phyloP scores from a whole-genome alignment of 352 stramenopile genomes.

The Globisporangium nagaii region DNA sequence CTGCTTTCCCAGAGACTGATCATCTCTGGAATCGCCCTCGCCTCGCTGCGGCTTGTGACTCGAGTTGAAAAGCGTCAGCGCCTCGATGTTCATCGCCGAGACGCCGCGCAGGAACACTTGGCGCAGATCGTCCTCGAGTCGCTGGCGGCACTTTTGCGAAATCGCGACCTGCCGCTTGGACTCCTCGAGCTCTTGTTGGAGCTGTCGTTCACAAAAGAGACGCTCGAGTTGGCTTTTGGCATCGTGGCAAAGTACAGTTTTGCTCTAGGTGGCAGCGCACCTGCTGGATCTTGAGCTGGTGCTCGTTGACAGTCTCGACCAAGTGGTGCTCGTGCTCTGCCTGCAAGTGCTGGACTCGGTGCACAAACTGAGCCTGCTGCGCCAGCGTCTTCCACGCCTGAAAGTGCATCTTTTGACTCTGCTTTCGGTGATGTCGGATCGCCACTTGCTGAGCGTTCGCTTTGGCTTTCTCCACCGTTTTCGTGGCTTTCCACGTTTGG shows the following conservation, averaged over 20 bases:
- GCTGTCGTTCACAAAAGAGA: conserved; percentile 3
- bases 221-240: not conserved
- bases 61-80: conserved; percentile 50
- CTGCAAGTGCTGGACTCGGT: conserved; percentile 22
- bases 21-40: not conserved
- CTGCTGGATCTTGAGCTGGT: conserved; percentile 38
- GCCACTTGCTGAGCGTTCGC: conserved; percentile 1
- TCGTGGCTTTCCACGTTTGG: conserved; percentile 19
- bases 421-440: conserved; percentile 14
- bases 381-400: conserved; percentile 5
- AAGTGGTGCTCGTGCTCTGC: conserved; percentile 22
- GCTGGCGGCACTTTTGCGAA: conserved; percentile 34
- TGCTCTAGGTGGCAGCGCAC: conserved; percentile 7
- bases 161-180: conserved; percentile 23
- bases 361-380: conserved; percentile 4
- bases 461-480: not conserved
- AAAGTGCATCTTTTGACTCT: conserved; percentile 1
- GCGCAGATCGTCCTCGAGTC: conserved; percentile 56
- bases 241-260: too few relatives aligned
- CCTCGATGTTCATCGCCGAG: conserved; percentile 78
- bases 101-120: conserved; percentile 65
- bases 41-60: conserved; percentile 27
- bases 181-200: conserved; percentile 37
- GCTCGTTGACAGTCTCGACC: conserved; percentile 24
- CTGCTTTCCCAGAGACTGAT: too few relatives aligned